Evolutionary conservation across 768 basidiomycete genomes (phyloP), one percentile per base, ranked within the genome.

Genomic region (Termitomyces sp.): DNA sequence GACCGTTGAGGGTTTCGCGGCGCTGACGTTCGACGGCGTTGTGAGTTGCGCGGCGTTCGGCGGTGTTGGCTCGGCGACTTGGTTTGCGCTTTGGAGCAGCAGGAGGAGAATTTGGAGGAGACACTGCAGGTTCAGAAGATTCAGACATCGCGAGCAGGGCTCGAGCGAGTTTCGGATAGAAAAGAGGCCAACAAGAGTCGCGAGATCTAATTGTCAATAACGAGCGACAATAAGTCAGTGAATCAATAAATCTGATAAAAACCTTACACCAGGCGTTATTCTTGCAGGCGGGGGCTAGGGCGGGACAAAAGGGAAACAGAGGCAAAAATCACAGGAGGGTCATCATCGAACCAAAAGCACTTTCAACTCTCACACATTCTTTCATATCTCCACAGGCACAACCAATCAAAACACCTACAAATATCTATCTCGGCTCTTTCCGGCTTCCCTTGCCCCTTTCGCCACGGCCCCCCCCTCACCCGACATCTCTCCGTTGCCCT

Each of bases 1-100:
- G 82, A 51, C 88, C 83, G 68, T 98, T 99, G 50, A 98, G 75
- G 44, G 90, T 94, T 75, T 98, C 96, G 48, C 96, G 77, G 46
- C 96, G 82, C 66, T 90, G 88, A 49, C 97, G 81, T 75, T 98
- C 97, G 55, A 98, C 93, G 32, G 97, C 96, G 68, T 98, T 99
- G 74, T 99, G 96, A 21, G 91, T 94, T 3, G 93, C 93, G 35
- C 96, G 78, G 71, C 95, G 90, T 70, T 98, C 96, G 50, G 94
- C 95, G 51, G 95, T 98, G 73, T 98, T 98, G 51, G 93, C 94
- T 32, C 94, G 84, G 59, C 93, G 80, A 65, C 82, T 83, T 53
- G 91, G 84, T 70, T 96, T 96, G 69, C 89, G 83, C 68, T 89
- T 91, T 56, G 19, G 54, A 0, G 28, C 53, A 32, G 66, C 51